Conservation (phyloP, 805 yeast genomes). For the Ogataea salicorniae region DNA sequence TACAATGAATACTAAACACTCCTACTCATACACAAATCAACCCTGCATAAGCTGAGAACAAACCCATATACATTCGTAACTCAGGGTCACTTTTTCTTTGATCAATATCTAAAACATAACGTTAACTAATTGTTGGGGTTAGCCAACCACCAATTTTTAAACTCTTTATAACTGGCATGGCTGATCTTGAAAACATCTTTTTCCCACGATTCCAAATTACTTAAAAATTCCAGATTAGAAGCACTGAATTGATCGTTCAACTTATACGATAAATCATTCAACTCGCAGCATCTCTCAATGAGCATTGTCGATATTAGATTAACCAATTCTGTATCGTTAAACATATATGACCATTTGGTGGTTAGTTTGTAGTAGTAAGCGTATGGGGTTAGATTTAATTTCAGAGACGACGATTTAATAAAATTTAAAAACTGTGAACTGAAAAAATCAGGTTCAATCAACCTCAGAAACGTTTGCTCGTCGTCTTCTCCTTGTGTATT, state of each 20-base stretch:
- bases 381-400: slow-evolving; percentile 21
- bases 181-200: slow-evolving; percentile 50
- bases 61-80: neutral
- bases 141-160: slow-evolving; percentile 23
- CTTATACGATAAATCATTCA: slow-evolving; percentile 59
- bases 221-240: slow-evolving; percentile 42
- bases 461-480: slow-evolving; percentile 53
- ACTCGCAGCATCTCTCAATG: slow-evolving; percentile 59
- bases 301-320: slow-evolving; percentile 44
- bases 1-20: too few relatives aligned
- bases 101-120: neutral
- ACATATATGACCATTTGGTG: slow-evolving; percentile 72
- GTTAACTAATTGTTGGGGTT: neutral
- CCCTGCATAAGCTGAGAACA: too few relatives aligned
- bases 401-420: slow-evolving; percentile 53
- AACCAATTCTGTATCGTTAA: slow-evolving; percentile 58
- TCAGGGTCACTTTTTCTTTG: neutral
- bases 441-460: slow-evolving; percentile 69
- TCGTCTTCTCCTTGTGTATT: slow-evolving; percentile 29
- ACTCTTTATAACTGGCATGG: slow-evolving; percentile 34
- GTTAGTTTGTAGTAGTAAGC: slow-evolving; percentile 56
- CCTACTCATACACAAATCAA: too few relatives aligned
- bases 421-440: slow-evolving; percentile 68
- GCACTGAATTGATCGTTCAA: slow-evolving; percentile 29
- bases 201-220: slow-evolving; percentile 74